Conservation (phyloP, 768 basidiomycete species). For the Cyathus striatus region DNA sequence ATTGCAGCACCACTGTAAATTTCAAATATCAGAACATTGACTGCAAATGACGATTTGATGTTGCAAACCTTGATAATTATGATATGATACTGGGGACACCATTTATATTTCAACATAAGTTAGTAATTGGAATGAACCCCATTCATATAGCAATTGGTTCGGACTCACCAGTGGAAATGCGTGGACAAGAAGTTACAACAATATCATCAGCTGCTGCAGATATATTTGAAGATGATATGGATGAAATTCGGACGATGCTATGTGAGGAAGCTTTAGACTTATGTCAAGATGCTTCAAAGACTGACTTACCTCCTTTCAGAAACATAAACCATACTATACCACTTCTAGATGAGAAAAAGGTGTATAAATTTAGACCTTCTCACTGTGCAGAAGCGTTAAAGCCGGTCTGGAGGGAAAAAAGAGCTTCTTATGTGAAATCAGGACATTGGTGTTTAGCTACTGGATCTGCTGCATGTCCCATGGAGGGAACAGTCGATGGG, state of each 20-base stretch:
- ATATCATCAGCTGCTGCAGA: neutral
- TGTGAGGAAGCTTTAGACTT: neutral
- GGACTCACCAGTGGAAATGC: neutral
- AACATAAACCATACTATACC: constrained; percentile 3
- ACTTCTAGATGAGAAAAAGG: neutral
- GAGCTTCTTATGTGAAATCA: constrained; percentile 1
- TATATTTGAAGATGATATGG: constrained; percentile 2
- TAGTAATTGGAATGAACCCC: constrained; percentile 11
- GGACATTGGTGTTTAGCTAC: neutral
- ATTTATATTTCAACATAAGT: constrained; percentile 15
- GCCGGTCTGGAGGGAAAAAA: constrained; percentile 1
- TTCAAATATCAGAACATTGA: too few species aligned
- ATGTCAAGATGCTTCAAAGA: neutral
- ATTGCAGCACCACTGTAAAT: constrained; percentile 12
- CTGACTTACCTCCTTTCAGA: neutral
- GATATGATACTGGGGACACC: too few species aligned
- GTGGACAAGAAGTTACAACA: neutral
- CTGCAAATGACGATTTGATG: constrained; percentile 4
- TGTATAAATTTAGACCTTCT: neutral
- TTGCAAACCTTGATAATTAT: constrained; percentile 12
- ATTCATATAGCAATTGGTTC: constrained; percentile 9
- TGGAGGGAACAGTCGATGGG: too few species aligned
- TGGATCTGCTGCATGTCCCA: neutral
- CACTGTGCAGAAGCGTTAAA: constrained; percentile 1
- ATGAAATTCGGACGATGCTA: neutral